Evolutionary conservation across 495 filamentous ascomycete genomes (phyloP), one percentile per base, ranked within the genome.

Genomic region (Trichoderma parareesei): DNA sequence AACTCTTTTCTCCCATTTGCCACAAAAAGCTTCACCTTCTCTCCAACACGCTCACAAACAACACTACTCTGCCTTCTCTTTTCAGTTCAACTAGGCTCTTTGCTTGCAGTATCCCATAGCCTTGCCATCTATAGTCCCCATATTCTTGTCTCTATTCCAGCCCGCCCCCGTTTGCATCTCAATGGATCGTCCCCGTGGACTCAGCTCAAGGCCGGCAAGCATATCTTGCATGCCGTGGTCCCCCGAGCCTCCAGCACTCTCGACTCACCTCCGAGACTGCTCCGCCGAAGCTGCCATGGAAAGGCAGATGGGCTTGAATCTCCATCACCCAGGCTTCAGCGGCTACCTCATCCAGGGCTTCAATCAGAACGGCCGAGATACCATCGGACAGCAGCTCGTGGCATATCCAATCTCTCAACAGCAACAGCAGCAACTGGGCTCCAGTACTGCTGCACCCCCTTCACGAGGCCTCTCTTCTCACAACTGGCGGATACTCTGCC

Each of bases 201-300:
- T 57, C 10, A 4, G 3, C 8, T 57, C 53, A 27, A 57, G 53
- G 18, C 53, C 20, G 9, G 53, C 27, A 57, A 57, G 53, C 53
- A 57, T 57, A 57, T 57, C 53, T 14, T 35, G 18, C 53, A 9
- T 57, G 8, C 53, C 53, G 6, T 57, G 53, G 53, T n/a, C 53
- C 20, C 18, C 53, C 13, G 53, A 57, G 27, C 13, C 53, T 4
- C 37, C 53, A 38, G 53, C 53, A 38, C 5, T 49, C 18, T 18
- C 53, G 18, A 14, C 33, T 57, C 53, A 57, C 18, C 53, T 57
- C 20, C 53, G 53, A 13, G 4, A 37, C 1, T 57, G 53, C 53
- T 57, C 53, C 3, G 27, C 27, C 9, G 53, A 57, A 9, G 20
- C 53, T 37, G 53, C 53, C 10, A 11, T 37, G 53, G 53, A 57